Conservation (phyloP, 331 rosid genomes). For the Ulmus americana region DNA sequence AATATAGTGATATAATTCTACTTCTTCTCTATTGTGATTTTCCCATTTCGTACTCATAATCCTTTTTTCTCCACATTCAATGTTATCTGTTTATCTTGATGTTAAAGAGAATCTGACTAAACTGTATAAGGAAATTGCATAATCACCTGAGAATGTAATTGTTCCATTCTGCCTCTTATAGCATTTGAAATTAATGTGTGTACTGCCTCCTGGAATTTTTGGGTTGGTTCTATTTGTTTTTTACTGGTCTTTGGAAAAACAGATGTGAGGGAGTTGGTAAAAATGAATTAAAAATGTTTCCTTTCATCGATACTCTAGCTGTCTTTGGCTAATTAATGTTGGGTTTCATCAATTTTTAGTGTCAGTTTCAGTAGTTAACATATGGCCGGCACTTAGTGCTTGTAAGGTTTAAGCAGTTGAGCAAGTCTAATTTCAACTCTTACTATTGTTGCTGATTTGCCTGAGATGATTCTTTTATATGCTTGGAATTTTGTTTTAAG, state of each 20-base stretch:
- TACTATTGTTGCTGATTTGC: constrained; percentile 22
- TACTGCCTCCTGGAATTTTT: constrained; percentile 9
- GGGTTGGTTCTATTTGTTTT: constrained; percentile 17
- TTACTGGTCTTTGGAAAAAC: constrained; percentile 7
- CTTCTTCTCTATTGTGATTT: constrained; percentile 4
- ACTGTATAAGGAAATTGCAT: not conserved
- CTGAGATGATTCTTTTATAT: constrained; percentile 12
- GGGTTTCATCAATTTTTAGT: not conserved
- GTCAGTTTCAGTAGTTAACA: not conserved
- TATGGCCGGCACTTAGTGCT: not conserved
- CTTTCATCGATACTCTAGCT: not conserved
- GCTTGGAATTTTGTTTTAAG: constrained; percentile 3
- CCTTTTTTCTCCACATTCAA: not conserved
- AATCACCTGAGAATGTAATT: not conserved
- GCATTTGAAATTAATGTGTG: not conserved
- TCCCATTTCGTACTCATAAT: not conserved
- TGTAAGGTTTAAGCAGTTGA: not conserved
- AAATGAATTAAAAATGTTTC: no score
- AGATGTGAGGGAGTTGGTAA: constrained; percentile 19
- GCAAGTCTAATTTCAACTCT: constrained; percentile 30
- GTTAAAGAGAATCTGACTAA: not conserved
- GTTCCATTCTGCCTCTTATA: not conserved
- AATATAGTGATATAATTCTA: constrained; percentile 14
- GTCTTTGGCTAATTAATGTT: constrained; percentile 21
- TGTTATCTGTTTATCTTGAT: not conserved